phyloP scores from a whole-genome alignment of 768 basidiomycete genomes.

The Lactarius akahatsu region DNA sequence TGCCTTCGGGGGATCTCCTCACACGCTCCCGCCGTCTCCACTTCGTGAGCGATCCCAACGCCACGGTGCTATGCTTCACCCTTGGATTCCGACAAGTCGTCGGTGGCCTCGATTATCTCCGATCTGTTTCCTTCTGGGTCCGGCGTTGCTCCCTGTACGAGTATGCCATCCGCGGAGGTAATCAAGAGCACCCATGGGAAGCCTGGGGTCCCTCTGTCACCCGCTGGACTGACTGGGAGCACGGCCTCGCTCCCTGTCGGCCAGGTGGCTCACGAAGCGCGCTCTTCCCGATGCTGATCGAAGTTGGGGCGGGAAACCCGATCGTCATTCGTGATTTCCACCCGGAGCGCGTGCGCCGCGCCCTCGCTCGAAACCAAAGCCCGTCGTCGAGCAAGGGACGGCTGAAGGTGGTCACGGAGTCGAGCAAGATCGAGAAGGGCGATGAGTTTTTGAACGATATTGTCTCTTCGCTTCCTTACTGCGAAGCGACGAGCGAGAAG shows the following conservation, averaged over 20 bases:
- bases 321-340: conserved; percentile 24
- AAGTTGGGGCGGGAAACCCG: conserved; percentile 20
- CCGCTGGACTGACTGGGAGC: conserved; percentile 23
- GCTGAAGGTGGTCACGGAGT: conserved; percentile 22
- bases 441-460: conserved; percentile 25
- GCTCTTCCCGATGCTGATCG: conserved; percentile 21
- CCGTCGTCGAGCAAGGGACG: background rate
- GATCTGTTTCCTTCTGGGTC: conserved; percentile 26
- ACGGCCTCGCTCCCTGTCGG: conserved; percentile 21
- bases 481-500: conserved; percentile 26
- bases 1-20: conserved; percentile 5
- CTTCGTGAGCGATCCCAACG: conserved; percentile 18
- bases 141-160: conserved; percentile 16
- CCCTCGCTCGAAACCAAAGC: conserved; percentile 10
- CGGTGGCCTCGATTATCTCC: conserved; percentile 22
- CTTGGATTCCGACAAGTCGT: conserved; percentile 21
- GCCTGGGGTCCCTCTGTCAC: conserved; percentile 21
- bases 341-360: conserved; percentile 21
- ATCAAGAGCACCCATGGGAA: conserved; percentile 13
- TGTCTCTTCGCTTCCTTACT: conserved; percentile 22
- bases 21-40: conserved; percentile 15
- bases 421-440: conserved; percentile 20
- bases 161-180: conserved; percentile 10
- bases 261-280: conserved; percentile 21
- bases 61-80: conserved; percentile 21